Conservation (phyloP, 495 filamentous ascomycete genomes). For the Tuber umbilicatum region DNA sequence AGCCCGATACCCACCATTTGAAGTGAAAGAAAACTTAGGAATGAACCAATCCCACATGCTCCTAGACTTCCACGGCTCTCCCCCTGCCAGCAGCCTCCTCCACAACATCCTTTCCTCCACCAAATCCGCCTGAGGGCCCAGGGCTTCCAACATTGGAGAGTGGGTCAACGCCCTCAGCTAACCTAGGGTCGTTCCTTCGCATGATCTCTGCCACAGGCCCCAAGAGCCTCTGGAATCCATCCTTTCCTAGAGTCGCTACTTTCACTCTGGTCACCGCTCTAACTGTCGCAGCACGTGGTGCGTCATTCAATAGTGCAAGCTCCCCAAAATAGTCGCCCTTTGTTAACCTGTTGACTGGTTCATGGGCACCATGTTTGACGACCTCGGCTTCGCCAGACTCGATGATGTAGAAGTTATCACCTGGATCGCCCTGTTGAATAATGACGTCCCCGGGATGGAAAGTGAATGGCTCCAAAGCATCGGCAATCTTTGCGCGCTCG, state of each 20-base stretch:
- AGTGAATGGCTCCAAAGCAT: conserved; percentile 85
- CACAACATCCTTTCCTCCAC: conserved; percentile 28
- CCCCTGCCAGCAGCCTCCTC: conserved; percentile 38
- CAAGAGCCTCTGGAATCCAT: conserved; percentile 86
- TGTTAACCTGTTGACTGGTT: conserved; percentile 67
- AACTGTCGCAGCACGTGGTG: conserved; percentile 86
- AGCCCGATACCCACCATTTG: conserved; percentile 27
- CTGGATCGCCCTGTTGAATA: conserved; percentile 85
- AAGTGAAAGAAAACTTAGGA: conserved; percentile 24
- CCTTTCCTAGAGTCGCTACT: conserved; percentile 87
- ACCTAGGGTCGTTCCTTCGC: conserved; percentile 61
- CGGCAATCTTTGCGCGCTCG: conserved; percentile 93
- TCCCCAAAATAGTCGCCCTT: conserved; percentile 98
- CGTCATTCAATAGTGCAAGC: conserved; percentile 84
- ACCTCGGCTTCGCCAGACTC: conserved; percentile 86
- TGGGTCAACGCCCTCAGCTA: conserved; percentile 35
- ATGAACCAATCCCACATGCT: conserved; percentile 9
- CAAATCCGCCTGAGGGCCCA: conserved; percentile 24
- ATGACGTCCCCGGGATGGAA: conserved; percentile 73
- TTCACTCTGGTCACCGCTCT: conserved; percentile 76
- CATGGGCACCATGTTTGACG: conserved; percentile 58
- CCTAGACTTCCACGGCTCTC: conserved; percentile 37
- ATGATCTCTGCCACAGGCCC: conserved; percentile 93
- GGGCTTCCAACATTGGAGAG: conserved; percentile 17
- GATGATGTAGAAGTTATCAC: conserved; percentile 85